A percentile compares a stretch with the other conserved stretches of the same genome.
Evolutionary conservation across 768 basidiomycete species (phyloP).

Genomic region (Porphyrellus cyaneotinctus): DNA sequence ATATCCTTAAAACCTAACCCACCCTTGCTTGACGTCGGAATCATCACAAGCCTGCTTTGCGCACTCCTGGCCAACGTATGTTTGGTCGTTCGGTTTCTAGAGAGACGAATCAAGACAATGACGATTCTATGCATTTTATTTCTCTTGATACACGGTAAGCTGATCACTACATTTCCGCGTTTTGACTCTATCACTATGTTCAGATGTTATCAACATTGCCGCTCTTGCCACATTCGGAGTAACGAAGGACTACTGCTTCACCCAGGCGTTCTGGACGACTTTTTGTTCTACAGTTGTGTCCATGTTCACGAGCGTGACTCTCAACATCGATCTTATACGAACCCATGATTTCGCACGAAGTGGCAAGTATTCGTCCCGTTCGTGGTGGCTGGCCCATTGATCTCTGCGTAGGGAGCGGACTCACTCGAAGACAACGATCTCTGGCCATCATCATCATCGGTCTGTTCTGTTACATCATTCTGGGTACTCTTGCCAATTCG

Average conservation of each 20-base stretch:
- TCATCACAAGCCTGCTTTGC: slow-evolving; percentile 63
- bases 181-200: neutral
- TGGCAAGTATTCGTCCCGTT: slow-evolving; percentile 38
- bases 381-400: neutral
- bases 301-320: slow-evolving; percentile 58
- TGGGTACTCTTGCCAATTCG: slow-evolving; percentile 62
- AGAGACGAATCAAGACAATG: slow-evolving; percentile 56
- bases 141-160: slow-evolving; percentile 66
- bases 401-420: slow-evolving; percentile 55
- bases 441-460: slow-evolving; percentile 78
- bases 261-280: slow-evolving; percentile 71
- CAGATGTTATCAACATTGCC: slow-evolving; percentile 68
- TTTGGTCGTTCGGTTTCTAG: slow-evolving; percentile 68
- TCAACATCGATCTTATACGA: slow-evolving; percentile 55
- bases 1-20: slow-evolving; percentile 54
- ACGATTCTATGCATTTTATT: slow-evolving; percentile 63
- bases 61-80: slow-evolving; percentile 65
- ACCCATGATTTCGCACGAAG: slow-evolving; percentile 62
- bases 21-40: slow-evolving; percentile 51
- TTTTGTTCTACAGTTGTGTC: slow-evolving; percentile 71
- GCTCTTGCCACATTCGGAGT: slow-evolving; percentile 61
- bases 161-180: neutral
- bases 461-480: slow-evolving; percentile 65
- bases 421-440: slow-evolving; percentile 75
- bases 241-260: slow-evolving; percentile 62